phyloP scores from a whole-genome alignment of 352 stramenopile species.

The Phytophthora uliginosa region DNA sequence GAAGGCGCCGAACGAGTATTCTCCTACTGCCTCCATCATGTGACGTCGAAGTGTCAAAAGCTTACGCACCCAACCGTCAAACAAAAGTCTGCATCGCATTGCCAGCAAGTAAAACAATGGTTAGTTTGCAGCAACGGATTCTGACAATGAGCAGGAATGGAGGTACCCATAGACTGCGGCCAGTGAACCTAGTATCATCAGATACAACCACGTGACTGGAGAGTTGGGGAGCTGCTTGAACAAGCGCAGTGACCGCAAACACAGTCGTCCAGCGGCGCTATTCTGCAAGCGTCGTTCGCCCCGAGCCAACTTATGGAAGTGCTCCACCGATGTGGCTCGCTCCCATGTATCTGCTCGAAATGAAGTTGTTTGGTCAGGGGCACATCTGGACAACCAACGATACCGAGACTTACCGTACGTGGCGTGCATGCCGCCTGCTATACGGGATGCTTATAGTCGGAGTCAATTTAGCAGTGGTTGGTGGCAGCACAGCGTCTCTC shows the following conservation, averaged over 20 bases:
- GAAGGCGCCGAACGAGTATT: conserved; percentile 70
- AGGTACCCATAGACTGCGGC: conserved; percentile 73
- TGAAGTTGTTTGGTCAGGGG: neutral
- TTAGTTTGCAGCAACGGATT: neutral
- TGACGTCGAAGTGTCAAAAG: conserved; percentile 62
- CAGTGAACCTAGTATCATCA: conserved; percentile 66
- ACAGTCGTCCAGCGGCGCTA: conserved; percentile 66
- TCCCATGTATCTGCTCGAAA: conserved; percentile 72
- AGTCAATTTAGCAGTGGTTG: conserved; percentile 1
- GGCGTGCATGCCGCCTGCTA: conserved; percentile 17
- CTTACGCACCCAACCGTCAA: conserved; percentile 73
- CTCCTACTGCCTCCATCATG: conserved; percentile 58
- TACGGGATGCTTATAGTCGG: neutral
- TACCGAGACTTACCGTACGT: conserved; percentile 23
- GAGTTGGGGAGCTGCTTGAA: conserved; percentile 88
- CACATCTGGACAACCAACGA: neutral
- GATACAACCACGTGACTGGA: conserved; percentile 84
- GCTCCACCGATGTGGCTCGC: conserved; percentile 65
- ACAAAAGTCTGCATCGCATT: conserved; percentile 49
- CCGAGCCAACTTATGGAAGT: conserved; percentile 72
- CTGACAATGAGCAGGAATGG: neutral
- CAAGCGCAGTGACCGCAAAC: conserved; percentile 62
- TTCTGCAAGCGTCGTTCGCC: conserved; percentile 57
- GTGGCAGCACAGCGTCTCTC: neutral
- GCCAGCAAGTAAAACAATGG: neutral